phyloP scores from a whole-genome alignment of 1,284 basidiomycete genomes.

The Trichosporon asahii region DNA sequence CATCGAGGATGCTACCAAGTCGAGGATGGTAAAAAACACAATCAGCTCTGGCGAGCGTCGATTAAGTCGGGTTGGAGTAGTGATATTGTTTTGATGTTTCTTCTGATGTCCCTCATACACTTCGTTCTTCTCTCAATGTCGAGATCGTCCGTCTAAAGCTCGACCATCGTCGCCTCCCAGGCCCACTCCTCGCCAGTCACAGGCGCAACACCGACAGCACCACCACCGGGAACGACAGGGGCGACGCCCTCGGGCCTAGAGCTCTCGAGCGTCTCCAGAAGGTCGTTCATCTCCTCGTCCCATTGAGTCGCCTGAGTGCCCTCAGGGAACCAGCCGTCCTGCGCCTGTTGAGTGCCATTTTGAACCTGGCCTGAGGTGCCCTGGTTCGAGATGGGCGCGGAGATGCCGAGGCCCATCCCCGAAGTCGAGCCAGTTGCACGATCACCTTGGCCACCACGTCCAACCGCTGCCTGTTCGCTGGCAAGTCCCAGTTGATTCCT shows the following conservation, averaged over 20 bases:
- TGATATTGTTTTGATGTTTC: conserved; percentile 2
- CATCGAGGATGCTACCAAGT: conserved; percentile 6
- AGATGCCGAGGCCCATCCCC: conserved; percentile 35
- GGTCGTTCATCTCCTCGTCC: conserved; percentile 32
- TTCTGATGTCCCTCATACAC: conserved; percentile 12
- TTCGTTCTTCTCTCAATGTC: neutral
- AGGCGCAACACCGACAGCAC: conserved; percentile 9
- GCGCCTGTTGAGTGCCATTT: conserved; percentile 12
- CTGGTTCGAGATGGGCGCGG: conserved; percentile 17
- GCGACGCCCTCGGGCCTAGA: conserved; percentile 17
- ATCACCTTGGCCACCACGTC: conserved; percentile 40
- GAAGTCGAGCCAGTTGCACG: conserved; percentile 40
- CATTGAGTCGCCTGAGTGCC: conserved; percentile 24
- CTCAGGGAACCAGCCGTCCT: conserved; percentile 25
- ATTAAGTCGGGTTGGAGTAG: conserved; percentile 12
- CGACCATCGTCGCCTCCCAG: conserved; percentile 26
- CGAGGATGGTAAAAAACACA: conserved; percentile 3
- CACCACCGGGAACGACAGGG: conserved; percentile 16
- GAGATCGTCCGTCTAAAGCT: conserved; percentile 12
- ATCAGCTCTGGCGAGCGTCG: conserved; percentile 3
- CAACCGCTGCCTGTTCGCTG: conserved; percentile 32
- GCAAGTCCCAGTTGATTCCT: conserved; percentile 32
- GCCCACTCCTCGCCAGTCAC: conserved; percentile 23
- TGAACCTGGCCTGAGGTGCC: conserved; percentile 1
- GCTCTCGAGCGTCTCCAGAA: conserved; percentile 29